These are phyloP conservation scores for Hirsutella thompsonii DNA, from an alignment of 2,329 filamentous ascomycete genomes.

Conservation along the genomic window DNA sequence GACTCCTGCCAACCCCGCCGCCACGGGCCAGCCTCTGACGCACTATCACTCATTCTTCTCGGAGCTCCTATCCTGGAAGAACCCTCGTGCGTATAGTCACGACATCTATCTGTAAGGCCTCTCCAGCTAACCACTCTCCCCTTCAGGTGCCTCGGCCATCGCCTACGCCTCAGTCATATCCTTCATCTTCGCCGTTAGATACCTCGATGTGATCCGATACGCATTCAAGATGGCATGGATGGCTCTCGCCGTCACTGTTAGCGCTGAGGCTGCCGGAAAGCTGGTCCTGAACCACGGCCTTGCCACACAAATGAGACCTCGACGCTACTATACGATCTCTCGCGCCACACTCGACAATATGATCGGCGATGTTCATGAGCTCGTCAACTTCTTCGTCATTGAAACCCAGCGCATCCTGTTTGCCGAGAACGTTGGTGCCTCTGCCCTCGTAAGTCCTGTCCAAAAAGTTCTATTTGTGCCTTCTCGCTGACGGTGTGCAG, in stretches of 20 bases:
- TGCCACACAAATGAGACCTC: conserved; percentile 52
- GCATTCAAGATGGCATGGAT: conserved; percentile 53
- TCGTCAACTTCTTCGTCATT: conserved; percentile 61
- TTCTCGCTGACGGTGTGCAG: conserved; percentile 21
- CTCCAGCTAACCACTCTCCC: conserved; percentile 4
- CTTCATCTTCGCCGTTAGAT: conserved; percentile 50
- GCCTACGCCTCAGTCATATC: conserved; percentile 46
- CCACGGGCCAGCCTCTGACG: conserved; percentile 49
- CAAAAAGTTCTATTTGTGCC: background rate
- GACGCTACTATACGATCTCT: conserved; percentile 54
- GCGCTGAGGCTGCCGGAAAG: conserved; percentile 50
- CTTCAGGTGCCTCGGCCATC: conserved; percentile 48
- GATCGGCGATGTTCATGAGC: conserved; percentile 52
- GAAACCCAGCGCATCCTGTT: conserved; percentile 57
- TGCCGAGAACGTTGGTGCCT: conserved; percentile 51
- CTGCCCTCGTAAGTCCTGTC: conserved; percentile 38
- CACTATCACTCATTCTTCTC: conserved; percentile 62
- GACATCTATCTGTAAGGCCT: background rate
- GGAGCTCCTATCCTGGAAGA: conserved; percentile 56
- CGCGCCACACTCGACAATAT: conserved; percentile 47
- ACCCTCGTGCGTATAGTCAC: conserved; percentile 45
- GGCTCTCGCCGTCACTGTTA: conserved; percentile 44
- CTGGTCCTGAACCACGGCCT: conserved; percentile 47
- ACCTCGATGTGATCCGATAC: conserved; percentile 54
- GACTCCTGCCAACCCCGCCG: conserved; percentile 38